phyloP scores from a whole-genome alignment of 2,329 filamentous ascomycete genomes.

The Neofusicoccum sp. region DNA sequence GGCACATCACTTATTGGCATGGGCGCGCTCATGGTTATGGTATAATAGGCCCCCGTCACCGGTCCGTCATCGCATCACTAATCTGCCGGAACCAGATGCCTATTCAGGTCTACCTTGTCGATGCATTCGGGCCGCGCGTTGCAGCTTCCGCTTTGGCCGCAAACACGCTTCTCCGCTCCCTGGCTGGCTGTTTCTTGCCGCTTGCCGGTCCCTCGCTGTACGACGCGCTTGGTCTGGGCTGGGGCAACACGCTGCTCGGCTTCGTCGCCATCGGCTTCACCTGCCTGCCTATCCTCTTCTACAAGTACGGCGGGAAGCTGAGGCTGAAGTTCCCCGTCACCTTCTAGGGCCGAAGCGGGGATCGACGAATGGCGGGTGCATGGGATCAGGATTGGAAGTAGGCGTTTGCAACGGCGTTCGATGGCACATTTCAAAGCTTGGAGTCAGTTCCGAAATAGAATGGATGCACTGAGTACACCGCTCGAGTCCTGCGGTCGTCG shows the following conservation, averaged over 20 bases:
- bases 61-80: not conserved
- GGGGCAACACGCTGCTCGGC: conserved; percentile 52
- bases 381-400: too few relatives aligned
- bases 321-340: not conserved
- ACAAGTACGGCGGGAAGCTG: conserved; percentile 62
- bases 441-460: too few relatives aligned
- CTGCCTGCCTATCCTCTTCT: conserved; percentile 69
- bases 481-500: too few relatives aligned
- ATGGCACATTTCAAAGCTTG: too few relatives aligned
- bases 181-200: conserved; percentile 23
- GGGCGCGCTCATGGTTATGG: not conserved
- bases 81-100: conserved; percentile 22
- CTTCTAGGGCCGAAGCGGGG: not conserved
- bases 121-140: conserved; percentile 31
- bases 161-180: conserved; percentile 24
- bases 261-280: conserved; percentile 66
- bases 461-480: too few relatives aligned
- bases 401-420: too few relatives aligned
- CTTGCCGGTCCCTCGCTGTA: conserved; percentile 24
- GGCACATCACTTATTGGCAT: not conserved
- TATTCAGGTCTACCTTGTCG: conserved; percentile 33
- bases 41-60: not conserved
- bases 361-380: too few relatives aligned
- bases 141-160: conserved; percentile 37
- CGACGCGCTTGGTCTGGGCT: conserved; percentile 23